A percentile compares a stretch with the other conserved stretches of the same genome.
Conservation (phyloP, 1,139 yeast genomes). For the Eremothecium cymbalariae region DNA sequence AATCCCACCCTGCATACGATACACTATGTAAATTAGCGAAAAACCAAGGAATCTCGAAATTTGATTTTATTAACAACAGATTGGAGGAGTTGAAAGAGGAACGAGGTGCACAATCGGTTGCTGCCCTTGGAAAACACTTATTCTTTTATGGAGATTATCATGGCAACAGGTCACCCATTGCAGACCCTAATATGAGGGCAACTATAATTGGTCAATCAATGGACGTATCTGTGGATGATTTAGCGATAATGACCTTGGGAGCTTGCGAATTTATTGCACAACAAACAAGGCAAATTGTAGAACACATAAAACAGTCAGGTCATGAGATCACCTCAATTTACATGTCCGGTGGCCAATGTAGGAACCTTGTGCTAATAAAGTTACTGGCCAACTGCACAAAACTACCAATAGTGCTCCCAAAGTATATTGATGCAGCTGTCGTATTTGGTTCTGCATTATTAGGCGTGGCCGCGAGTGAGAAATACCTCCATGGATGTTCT, state of each 20-base stretch:
- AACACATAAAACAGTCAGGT: slow-evolving; percentile 72
- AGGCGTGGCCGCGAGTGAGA: slow-evolving; percentile 71
- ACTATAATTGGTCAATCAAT: slow-evolving; percentile 85
- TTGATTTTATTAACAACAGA: slow-evolving; percentile 70
- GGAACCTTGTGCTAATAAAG: slow-evolving; percentile 82
- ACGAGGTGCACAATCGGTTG: slow-evolving; percentile 57
- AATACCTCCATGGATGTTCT: slow-evolving; percentile 7
- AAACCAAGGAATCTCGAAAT: slow-evolving; percentile 61
- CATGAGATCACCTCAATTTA: slow-evolving; percentile 68
- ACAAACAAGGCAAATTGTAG: slow-evolving; percentile 92
- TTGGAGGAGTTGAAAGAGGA: slow-evolving; percentile 60
- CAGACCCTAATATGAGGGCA: slow-evolving; percentile 92
- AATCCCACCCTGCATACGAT: slow-evolving; percentile 80
- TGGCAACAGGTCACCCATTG: slow-evolving; percentile 94
- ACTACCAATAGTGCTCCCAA: slow-evolving; percentile 83
- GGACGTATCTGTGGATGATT: slow-evolving; percentile 77
- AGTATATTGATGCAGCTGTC: slow-evolving; percentile 93
- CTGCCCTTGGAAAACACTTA: slow-evolving; percentile 70
- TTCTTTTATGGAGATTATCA: slow-evolving; percentile 95
- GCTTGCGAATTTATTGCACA: slow-evolving; percentile 97
- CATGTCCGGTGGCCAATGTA: slow-evolving; percentile 95
- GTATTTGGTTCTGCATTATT: slow-evolving; percentile 91
- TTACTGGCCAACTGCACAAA: slow-evolving; percentile 90
- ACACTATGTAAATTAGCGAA: slow-evolving; percentile 58
- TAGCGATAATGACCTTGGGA: slow-evolving; percentile 79